Evolutionary conservation across 1,284 basidiomycete species (phyloP), one percentile per base, ranked within the genome.

Genomic region (Mycena citricolor): DNA sequence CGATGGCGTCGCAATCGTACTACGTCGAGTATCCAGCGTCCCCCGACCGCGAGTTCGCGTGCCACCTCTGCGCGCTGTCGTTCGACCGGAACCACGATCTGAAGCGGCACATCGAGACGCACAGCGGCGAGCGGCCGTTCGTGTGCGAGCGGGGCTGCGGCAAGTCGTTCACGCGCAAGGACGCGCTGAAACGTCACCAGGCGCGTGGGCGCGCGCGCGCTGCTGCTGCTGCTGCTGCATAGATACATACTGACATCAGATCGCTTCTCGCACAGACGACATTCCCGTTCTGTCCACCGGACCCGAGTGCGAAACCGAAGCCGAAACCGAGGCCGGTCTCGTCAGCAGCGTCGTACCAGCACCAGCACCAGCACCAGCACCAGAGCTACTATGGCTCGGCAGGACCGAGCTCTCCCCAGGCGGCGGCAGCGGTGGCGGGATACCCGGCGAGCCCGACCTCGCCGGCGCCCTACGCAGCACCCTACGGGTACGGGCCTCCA

Each of bases 11-110:
- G n/a, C n/a, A n/a, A n/a, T n/a, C n/a, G n/a, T n/a, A n/a, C n/a
- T 52, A 52, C 21, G 50, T 52, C 24, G 46, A 52, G 14, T 52
- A 52, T n/a, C 50, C 50, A 16, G 46, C 50, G 10, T 52, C 50
- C 7, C 50, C 50, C 13, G 35, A 41, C 10, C 46, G 50, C 8
- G 42, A 44, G 22, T 52, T 52, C 21, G 21, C 45, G 21, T 52
- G 50, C 42, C 42, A 52, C 13, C 33, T 42, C 13, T 52, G 50
- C 13, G 35, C 50, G 19, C 50, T 52, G 26, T 52, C 50, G 21
- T 52, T 52, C 22, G 50, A 52, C 20, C 50, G 50, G 5, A 39
- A 52, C n/a, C 46, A 52, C 23, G 50, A 52, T 32, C 29, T 52
- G 17, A 52, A 48, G 33, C 46, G 50, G 2, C 50, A 52, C 32